phyloP scores from a whole-genome alignment of 2,329 filamentous ascomycete genomes.

The Cladosporium sp. region DNA sequence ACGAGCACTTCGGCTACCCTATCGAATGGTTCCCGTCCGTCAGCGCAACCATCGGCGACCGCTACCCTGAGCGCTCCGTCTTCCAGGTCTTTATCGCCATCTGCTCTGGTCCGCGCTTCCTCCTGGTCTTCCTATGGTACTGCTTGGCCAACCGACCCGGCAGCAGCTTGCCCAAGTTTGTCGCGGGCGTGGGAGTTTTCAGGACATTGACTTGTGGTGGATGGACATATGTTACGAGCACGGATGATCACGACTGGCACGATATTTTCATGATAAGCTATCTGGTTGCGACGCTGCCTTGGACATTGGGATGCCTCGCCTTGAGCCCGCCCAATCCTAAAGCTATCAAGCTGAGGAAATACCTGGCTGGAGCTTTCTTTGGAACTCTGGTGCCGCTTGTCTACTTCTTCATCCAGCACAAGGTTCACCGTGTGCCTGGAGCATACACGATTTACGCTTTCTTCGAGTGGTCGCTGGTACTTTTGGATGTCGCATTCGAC shows the following conservation, averaged over 20 bases:
- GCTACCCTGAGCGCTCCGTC: slow-evolving; percentile 92
- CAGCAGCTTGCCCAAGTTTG: slow-evolving; percentile 73
- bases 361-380: slow-evolving; percentile 79
- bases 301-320: slow-evolving; percentile 86
- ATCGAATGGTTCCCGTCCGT: slow-evolving; percentile 39
- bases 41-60: slow-evolving; percentile 84
- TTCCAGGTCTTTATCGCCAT: slow-evolving; percentile 98
- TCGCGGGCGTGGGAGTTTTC: slow-evolving; percentile 75
- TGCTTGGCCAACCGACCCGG: slow-evolving; percentile 70
- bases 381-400: slow-evolving; percentile 83
- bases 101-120: slow-evolving; percentile 90
- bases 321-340: slow-evolving; percentile 79
- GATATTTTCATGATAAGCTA: slow-evolving; percentile 99
- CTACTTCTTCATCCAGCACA: slow-evolving; percentile 98
- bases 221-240: slow-evolving; percentile 98
- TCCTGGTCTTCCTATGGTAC: slow-evolving; percentile 88
- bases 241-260: slow-evolving; percentile 97
- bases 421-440: slow-evolving; percentile 88
- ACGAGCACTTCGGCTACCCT: slow-evolving; percentile 68
- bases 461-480: slow-evolving; percentile 93
- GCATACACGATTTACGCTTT: slow-evolving; percentile 97
- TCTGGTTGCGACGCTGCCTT: slow-evolving; percentile 86
- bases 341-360: slow-evolving; percentile 85
- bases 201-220: slow-evolving; percentile 91
- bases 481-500: slow-evolving; percentile 95